Evolutionary conservation across 2,329 filamentous ascomycete genomes (phyloP).

Genomic region (Epichloe festucae): DNA sequence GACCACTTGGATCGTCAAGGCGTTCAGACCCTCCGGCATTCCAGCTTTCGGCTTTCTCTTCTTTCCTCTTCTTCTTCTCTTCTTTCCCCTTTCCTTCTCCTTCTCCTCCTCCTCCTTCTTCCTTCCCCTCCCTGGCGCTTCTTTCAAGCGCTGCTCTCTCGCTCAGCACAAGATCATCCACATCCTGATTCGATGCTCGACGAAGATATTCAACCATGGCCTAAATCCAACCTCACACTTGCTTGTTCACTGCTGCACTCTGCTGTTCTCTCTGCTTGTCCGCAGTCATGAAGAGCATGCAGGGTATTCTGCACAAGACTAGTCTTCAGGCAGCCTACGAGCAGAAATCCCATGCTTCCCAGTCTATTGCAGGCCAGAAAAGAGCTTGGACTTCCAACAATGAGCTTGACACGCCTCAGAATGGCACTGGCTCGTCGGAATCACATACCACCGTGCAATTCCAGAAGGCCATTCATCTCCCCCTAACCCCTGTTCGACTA

Average conservation of each 20-base stretch:
- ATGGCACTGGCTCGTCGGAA: neutral
- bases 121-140: neutral
- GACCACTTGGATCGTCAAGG: too few species aligned
- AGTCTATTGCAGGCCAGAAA: conserved; percentile 36
- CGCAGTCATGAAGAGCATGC: conserved; percentile 26
- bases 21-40: neutral
- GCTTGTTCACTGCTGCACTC: neutral
- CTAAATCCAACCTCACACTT: neutral
- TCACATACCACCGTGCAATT: conserved; percentile 15
- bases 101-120: too few species aligned
- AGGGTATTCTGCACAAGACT: conserved; percentile 34
- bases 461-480: conserved; percentile 22
- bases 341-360: conserved; percentile 24
- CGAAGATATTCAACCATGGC: neutral
- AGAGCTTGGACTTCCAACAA: conserved; percentile 20
- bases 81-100: neutral
- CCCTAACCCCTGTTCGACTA: conserved; percentile 16
- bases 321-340: conserved; percentile 35
- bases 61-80: neutral
- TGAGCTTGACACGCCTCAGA: neutral
- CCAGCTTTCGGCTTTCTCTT: neutral
- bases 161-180: neutral
- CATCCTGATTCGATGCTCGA: neutral
- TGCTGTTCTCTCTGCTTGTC: neutral
- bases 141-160: neutral